A percentile compares a stretch with the other conserved stretches of the same genome.
phyloP scores from a whole-genome alignment of 192 early-diverging fungal genomes.

The Umbelopsis vinacea region DNA sequence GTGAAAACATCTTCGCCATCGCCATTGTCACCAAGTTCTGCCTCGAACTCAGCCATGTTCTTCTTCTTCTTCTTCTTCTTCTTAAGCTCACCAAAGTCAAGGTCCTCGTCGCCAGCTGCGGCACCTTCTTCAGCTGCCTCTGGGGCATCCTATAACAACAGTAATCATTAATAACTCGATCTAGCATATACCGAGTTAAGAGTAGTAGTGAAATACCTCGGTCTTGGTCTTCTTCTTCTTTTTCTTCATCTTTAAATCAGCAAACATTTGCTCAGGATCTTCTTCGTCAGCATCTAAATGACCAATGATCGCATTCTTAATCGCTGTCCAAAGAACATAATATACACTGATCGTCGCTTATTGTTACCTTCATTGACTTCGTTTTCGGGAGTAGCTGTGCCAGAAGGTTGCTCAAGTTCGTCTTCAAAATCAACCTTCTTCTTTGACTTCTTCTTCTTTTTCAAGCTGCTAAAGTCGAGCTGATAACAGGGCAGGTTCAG shows the following conservation, averaged over 20 bases:
- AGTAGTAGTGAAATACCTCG: background rate
- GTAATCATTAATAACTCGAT: background rate
- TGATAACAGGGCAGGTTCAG: conserved; percentile 9
- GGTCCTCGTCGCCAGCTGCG: conserved; percentile 48
- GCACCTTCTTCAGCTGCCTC: conserved; percentile 52
- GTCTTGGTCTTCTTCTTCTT: conserved; percentile 70
- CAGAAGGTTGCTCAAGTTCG: conserved; percentile 37
- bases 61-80: conserved; percentile 86
- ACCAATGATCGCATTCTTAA: background rate
- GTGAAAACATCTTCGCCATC: conserved; percentile 60
- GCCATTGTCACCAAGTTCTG: conserved; percentile 61
- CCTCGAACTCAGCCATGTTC: conserved; percentile 88
- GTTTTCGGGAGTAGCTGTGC: conserved; percentile 11
- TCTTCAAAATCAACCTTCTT: conserved; percentile 54
- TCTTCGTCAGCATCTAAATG: conserved; percentile 45
- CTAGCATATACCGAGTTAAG: no score
- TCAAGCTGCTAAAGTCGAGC: conserved; percentile 47
- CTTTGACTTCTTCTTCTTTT: conserved; percentile 75
- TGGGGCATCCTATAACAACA: conserved; percentile 39
- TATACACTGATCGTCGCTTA: background rate
- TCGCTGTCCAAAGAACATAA: background rate
- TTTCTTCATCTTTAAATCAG: conserved; percentile 89
- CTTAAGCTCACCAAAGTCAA: conserved; percentile 68
- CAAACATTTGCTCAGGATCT: conserved; percentile 72
- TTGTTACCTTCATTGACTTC: conserved; percentile 21